Percentiles rank a stretch among this genome's conserved stretches.
Conservation (phyloP, 83 land plant genomes). For the Picea engelmannii region DNA sequence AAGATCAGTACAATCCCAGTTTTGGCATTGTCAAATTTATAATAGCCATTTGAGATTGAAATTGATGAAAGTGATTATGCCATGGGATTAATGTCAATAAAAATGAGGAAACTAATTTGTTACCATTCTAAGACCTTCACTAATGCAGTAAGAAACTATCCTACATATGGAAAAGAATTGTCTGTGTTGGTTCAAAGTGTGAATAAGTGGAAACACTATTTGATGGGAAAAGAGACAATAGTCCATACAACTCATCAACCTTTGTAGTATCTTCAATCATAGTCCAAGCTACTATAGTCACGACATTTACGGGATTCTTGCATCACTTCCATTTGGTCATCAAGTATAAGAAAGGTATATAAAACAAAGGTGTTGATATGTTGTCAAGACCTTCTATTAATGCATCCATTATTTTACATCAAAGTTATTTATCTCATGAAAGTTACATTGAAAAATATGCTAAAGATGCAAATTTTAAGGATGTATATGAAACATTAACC, state of each 20-base stretch:
- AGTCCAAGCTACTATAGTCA: too few relatives aligned
- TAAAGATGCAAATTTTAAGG: neutral
- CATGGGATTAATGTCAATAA: neutral
- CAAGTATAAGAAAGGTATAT: too few relatives aligned
- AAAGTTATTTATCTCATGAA: neutral
- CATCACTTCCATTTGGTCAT: neutral
- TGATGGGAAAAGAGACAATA: neutral
- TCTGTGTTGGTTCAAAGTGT: neutral
- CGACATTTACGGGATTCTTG: too few relatives aligned
- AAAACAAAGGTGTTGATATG: too few relatives aligned
- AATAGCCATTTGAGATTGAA: neutral
- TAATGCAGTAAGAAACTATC: too few relatives aligned
- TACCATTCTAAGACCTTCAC: neutral
- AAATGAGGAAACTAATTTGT: neutral
- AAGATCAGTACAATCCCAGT: neutral
- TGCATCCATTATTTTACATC: too few relatives aligned
- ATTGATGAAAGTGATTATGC: neutral
- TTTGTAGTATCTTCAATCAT: neutral
- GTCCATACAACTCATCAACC: neutral
- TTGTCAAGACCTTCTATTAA: too few relatives aligned
- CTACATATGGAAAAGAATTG: too few relatives aligned
- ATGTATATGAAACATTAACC: neutral
- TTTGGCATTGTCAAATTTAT: too few relatives aligned
- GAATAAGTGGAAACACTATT: neutral
- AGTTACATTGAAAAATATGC: too few relatives aligned